Evolutionary conservation across 148 eudicot species (phyloP).

Genomic region (Vaccinium corymbosum): DNA sequence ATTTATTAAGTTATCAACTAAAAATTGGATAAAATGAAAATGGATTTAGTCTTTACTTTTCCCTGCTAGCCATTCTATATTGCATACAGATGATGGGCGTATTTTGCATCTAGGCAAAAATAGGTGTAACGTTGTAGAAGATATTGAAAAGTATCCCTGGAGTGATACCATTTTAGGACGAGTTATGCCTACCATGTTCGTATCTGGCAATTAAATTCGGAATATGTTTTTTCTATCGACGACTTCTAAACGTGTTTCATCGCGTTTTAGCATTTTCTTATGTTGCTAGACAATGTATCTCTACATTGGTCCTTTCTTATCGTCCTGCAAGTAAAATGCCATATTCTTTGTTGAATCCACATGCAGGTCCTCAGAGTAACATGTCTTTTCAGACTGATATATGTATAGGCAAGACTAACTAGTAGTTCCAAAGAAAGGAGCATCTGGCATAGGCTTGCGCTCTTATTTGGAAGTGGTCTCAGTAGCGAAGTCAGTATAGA

Average conservation of each 20-base stretch:
- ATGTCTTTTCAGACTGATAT: neutral
- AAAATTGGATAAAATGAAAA: neutral
- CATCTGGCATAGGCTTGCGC: too few species aligned
- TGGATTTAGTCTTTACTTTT: neutral
- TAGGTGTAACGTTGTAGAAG: neutral
- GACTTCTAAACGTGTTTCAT: neutral
- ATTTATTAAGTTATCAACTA: neutral
- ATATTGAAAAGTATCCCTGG: neutral
- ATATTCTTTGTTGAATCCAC: slow-evolving; percentile 1
- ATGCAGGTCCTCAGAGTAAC: neutral
- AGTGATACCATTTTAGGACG: neutral
- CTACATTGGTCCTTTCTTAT: neutral
- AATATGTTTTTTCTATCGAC: neutral
- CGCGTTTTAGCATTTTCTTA: neutral
- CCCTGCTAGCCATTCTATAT: neutral
- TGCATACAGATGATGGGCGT: neutral
- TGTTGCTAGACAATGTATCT: neutral
- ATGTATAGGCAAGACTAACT: too few species aligned
- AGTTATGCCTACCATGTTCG: neutral
- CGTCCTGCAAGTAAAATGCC: slow-evolving; percentile 6
- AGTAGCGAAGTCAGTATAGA: neutral
- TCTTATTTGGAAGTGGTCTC: too few species aligned
- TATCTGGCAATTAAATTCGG: neutral
- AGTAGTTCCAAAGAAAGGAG: too few species aligned
- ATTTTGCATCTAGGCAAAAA: neutral